Evolutionary conservation across 2,329 filamentous ascomycete species (phyloP).

Genomic region (Leptoxyphium fumago): DNA sequence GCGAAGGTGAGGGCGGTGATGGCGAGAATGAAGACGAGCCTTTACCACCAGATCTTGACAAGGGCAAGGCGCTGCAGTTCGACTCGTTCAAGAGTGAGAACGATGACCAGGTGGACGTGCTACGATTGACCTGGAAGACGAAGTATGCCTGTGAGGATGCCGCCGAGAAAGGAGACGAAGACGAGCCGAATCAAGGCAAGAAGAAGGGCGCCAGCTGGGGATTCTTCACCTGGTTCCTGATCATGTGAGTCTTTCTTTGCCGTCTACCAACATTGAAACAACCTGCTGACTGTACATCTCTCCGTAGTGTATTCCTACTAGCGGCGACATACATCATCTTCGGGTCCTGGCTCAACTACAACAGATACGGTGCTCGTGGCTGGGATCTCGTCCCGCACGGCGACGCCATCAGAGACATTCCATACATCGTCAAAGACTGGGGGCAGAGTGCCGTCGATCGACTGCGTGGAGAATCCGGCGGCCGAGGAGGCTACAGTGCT

Average conservation of each 20-base stretch:
- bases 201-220: conserved; percentile 57
- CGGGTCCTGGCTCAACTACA: conserved; percentile 98
- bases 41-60: conserved; percentile 27
- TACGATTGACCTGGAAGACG: conserved; percentile 73
- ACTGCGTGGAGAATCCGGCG: conserved; percentile 60
- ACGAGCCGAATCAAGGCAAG: conserved; percentile 26
- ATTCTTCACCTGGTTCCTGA: conserved; percentile 93
- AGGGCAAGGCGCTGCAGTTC: conserved; percentile 55
- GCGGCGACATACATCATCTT: conserved; percentile 90
- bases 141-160: conserved; percentile 62
- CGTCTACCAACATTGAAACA: neutral
- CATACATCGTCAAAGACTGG: conserved; percentile 87
- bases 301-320: conserved; percentile 60
- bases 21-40: conserved; percentile 20
- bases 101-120: conserved; percentile 40
- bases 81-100: conserved; percentile 52
- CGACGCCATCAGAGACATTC: conserved; percentile 80
- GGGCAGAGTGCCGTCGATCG: conserved; percentile 64
- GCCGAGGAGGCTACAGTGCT: conserved; percentile 84
- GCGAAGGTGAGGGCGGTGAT: conserved; percentile 12
- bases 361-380: conserved; percentile 82
- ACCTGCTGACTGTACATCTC: conserved; percentile 1
- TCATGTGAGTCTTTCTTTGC: conserved; percentile 52
- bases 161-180: conserved; percentile 26
- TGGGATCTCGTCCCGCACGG: conserved; percentile 92